Conservation (phyloP, 441 rosid species). For the Metrosideros polymorpha region DNA sequence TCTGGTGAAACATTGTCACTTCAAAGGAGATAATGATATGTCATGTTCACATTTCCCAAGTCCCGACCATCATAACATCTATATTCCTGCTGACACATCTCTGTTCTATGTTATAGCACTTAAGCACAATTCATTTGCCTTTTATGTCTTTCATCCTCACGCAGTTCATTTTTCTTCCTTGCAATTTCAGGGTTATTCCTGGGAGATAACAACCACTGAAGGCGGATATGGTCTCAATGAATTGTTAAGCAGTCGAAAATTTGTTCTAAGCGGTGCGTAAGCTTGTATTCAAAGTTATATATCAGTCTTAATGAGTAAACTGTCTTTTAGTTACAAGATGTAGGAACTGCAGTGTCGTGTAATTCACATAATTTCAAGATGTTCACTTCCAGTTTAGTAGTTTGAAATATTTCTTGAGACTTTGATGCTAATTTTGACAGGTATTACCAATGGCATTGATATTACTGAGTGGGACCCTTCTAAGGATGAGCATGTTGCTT, state of each 20-base stretch:
- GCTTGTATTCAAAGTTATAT: not conserved
- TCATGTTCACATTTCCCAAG: not conserved
- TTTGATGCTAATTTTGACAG: constrained; percentile 20
- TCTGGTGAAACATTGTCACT: not conserved
- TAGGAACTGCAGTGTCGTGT: not conserved
- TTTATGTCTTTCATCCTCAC: not conserved
- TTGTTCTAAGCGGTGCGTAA: constrained; percentile 61
- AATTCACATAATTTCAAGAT: not conserved
- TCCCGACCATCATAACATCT: not conserved
- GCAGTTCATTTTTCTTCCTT: not conserved
- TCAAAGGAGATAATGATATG: not conserved
- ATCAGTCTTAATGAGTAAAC: not conserved
- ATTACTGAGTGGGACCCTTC: constrained; percentile 83
- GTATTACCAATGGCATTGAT: constrained; percentile 87
- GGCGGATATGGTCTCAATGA: constrained; percentile 94
- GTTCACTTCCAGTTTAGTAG: not conserved
- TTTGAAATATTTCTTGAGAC: constrained; percentile 2
- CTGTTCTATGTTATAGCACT: not conserved
- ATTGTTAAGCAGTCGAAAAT: constrained; percentile 56
- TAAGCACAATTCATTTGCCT: not conserved
- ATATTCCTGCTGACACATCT: not conserved
- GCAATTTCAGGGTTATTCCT: constrained; percentile 71
- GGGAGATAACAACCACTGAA: constrained; percentile 94
- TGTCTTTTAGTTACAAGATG: not conserved
- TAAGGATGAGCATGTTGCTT: constrained; percentile 47